These are phyloP conservation scores for Botrytis aclada DNA, from an alignment of 2,329 filamentous ascomycete species.

Conservation along the genomic window DNA sequence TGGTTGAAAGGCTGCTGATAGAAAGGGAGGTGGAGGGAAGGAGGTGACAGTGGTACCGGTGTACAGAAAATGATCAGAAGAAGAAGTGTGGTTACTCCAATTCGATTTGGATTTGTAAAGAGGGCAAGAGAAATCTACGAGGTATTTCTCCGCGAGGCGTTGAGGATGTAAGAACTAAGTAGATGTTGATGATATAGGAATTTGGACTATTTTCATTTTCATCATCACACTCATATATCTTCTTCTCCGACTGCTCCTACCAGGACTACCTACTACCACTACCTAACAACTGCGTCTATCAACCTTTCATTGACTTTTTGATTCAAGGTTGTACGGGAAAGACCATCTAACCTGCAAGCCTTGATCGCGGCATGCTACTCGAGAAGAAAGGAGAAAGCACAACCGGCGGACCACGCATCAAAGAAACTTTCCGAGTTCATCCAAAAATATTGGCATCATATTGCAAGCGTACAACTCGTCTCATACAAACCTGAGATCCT, in stretches of 20 bases:
- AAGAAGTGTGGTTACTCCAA: not conserved
- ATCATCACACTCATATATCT: not conserved
- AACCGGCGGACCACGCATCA: not conserved
- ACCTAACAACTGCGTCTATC: not conserved
- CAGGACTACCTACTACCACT: not conserved
- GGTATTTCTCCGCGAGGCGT: not conserved
- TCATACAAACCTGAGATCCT: not conserved
- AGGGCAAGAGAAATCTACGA: not conserved
- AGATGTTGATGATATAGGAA: not conserved
- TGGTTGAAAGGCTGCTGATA: not conserved
- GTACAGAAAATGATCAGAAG: not conserved
- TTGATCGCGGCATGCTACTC: not conserved
- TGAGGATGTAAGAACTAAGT: not conserved
- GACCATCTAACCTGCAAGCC: not conserved
- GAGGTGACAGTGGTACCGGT: no score
- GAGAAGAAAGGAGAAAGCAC: not conserved
- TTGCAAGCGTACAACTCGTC: not conserved
- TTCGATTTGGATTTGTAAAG: not conserved
- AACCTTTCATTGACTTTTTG: not conserved
- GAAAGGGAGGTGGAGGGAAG: not conserved
- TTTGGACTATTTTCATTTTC: not conserved
- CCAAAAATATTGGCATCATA: not conserved
- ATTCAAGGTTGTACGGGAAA: not conserved
- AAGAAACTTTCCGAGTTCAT: conserved; percentile 5
- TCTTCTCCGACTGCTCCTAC: not conserved